Evolutionary conservation across 495 filamentous ascomycete species (phyloP).

Genomic region (Hypoxylon lenormandii): DNA sequence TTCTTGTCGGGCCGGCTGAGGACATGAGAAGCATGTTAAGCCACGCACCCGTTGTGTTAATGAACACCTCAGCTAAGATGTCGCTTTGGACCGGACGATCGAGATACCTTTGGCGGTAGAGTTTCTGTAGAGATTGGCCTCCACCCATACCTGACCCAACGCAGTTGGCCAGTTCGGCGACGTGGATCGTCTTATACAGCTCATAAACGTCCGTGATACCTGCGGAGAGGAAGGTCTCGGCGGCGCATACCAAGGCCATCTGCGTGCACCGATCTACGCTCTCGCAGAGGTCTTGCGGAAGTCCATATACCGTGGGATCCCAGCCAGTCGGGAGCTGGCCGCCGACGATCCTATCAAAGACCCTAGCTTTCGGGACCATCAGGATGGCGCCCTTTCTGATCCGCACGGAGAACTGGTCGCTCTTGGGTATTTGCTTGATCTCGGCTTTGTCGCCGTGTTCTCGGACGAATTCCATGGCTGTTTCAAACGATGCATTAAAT

Average conservation of each 20-base stretch:
- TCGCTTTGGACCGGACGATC: slow-evolving; percentile 98
- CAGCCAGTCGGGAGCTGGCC: slow-evolving; percentile 96
- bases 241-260: slow-evolving; percentile 90
- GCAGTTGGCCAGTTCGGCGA: slow-evolving; percentile 97
- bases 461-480: slow-evolving; percentile 92
- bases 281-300: slow-evolving; percentile 93
- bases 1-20: slow-evolving; percentile 96
- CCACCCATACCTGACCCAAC: slow-evolving; percentile 97
- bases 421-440: slow-evolving; percentile 88
- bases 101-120: slow-evolving; percentile 95
- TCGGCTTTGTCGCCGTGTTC: slow-evolving; percentile 97
- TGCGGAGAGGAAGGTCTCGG: slow-evolving; percentile 85
- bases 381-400: slow-evolving; percentile 91
- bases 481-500: slow-evolving; percentile 95
- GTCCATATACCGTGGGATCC: slow-evolving; percentile 91
- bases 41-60: slow-evolving; percentile 99
- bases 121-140: slow-evolving; percentile 85
- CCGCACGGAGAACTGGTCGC: slow-evolving; percentile 89
- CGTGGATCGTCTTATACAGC: slow-evolving; percentile 97
- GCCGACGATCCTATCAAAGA: slow-evolving; percentile 94
- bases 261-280: slow-evolving; percentile 96
- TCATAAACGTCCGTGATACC: slow-evolving; percentile 99
- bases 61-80: slow-evolving; percentile 97
- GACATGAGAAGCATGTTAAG: slow-evolving; percentile 98
- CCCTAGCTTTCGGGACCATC: slow-evolving; percentile 93